Evolutionary conservation across 2,329 filamentous ascomycete species (phyloP), one percentile per base, ranked within the genome.

Genomic region (Penicillium sp.): DNA sequence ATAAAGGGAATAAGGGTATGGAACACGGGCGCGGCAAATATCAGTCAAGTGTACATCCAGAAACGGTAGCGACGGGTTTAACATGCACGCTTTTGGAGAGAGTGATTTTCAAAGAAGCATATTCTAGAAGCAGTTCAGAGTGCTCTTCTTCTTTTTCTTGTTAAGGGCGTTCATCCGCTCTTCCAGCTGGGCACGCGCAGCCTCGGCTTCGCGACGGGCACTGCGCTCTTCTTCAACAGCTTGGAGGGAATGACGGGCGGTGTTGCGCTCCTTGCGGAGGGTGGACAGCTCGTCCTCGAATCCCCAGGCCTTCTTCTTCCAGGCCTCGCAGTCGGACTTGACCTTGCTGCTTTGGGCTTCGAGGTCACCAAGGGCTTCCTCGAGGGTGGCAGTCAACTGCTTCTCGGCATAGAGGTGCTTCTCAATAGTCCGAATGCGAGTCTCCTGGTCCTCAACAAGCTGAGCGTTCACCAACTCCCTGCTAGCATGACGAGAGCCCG

Each of bases 331-430:
- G 72, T 99, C 94, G 2, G 85, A 79, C 79, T 95, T 96, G 72
- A 93, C 86, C 79, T 93, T 93, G 74, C 93, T 95, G 65, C 89
- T 91, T 63, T 95, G 91, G 49, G 85, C 84, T 75, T 99, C 94
- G 30, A 99, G 84, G 65, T 99, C 94, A 2, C 91, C 93, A 24
- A 99, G 84, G 6, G 94, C 94, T 75, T 97, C 93, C 72, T 99
- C 94, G 32, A 99, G 83, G 2, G 93, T 97, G 41, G 90, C 88
- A 0, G 93, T 99, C 52, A 99, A 86, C 72, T 97, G 93, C 70
- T 96, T 96, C 79, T 99, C 94, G 3, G 94, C 94, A 59, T 89
- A 88, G 20, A 99, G 83, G 68, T 97, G 91, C 78, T 97, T 97
- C 79, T 99, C 93, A 57, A 99, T 96, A 6, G 91, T 95, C 54